Evolutionary conservation across 495 filamentous ascomycete species (phyloP), one percentile per base, ranked within the genome.

Genomic region (Pseudoneurospora amorphoporcata): DNA sequence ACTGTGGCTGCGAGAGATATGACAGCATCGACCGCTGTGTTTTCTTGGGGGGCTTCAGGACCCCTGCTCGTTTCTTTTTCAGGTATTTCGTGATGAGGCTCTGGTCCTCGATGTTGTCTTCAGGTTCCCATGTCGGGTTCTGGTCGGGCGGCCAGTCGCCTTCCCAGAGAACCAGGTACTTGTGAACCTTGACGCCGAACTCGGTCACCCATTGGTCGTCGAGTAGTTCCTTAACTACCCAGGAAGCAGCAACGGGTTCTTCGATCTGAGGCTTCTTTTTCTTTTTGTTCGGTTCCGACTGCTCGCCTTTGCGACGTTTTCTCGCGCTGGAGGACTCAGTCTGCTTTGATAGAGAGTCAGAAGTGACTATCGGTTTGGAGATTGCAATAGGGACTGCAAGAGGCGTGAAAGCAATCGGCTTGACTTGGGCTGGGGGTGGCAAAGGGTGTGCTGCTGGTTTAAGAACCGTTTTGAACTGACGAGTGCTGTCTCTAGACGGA

Each of bases 91-190:
- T 69, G 39, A 86, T 75, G 4, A 84, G 69, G 0, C 53, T 35
- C 1, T 76, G 70, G 16, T 81, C 65, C 7, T 73, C 69, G 16
- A 86, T 82, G 42, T 85, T 83, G 4, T 77, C 78, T 43, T 78
- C 80, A 0, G 83, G 84, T 73, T 86, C 84, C 84, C 84, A 86
- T 0, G 83, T 83, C 0, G 82, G 83, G 68, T 86, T 84, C 58
- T 85, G 81, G 12, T 80, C 79, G 2, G 76, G 73, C 1, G 84
- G 84, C 84, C 84, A 86, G 39, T 84, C 72, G 6, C 84, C 84
- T n/a, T 75, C 78, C 84, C 84, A 86, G 35, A 81, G 76, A 4
- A 86, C 84, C 9, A 81, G 79, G 72, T 82, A 86, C 61, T 77
- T 75, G 41, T 81, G 76, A 9, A 79, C 74, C 69, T 76, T 78